Evolutionary conservation across 2,329 filamentous ascomycete species (phyloP), one percentile per base, ranked within the genome.

Genomic region (Apiospora arundinis): DNA sequence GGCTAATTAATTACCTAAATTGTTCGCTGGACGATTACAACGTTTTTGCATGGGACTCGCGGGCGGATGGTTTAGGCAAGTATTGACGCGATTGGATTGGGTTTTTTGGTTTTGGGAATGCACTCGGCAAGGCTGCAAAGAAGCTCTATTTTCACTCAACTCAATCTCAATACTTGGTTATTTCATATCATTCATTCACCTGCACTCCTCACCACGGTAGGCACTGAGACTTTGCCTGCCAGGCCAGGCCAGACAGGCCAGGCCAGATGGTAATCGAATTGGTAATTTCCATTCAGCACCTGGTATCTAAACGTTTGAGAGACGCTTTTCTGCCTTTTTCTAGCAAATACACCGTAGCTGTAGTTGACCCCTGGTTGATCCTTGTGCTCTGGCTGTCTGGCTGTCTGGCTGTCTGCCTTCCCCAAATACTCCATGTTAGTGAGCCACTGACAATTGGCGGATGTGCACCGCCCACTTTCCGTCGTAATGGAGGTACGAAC

Each of bases 391-490:
- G 14, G 12, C 16, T 37, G 42, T 45, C 42, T 45, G 14, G 12
- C 16, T 37, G 32, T 32, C 32, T 32, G 32, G 32, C 6, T 32
- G 32, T 37, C 42, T 60, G 18, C 52, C 52, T 40, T 63, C 56
- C 52, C 52, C 52, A 37, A 56, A 63, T 63, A 45, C 52, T 40
- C 56, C 56, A 63, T 63, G 56, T 63, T 63, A 40, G 56, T 40
- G 56, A 40, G 56, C 56, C 28, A 8, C 1, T 32, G 5, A 18
- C 49, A 40, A 63, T 60, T 60, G 52, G 28, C 25, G 49, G 28
- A 28, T 14, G 8, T 60, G 56, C 74, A 75, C 73, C 72, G 74
- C 74, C 74, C 74, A 74, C 74, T 76, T 74, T 74, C 74, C 72
- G 71, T 74, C 73, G 74, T 74, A 76, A 76, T 74, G 28, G 56